Base-by-base conservation (phyloP, 164 flowering plant genomes). In the Aristolochia californica region DNA sequence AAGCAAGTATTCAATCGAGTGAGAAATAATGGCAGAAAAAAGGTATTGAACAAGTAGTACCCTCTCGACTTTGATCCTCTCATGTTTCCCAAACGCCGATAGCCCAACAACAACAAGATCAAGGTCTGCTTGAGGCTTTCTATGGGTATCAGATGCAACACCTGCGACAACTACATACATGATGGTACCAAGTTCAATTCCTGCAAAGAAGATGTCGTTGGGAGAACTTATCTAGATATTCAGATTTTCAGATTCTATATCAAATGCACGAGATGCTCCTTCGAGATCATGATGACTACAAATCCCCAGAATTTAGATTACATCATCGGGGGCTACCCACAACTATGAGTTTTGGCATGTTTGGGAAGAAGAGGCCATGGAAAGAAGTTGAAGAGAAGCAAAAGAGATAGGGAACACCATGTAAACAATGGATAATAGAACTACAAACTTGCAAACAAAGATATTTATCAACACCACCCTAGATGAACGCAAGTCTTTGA, bases 291-390 rank as follows among this genome's bases (percentile, higher is more conserved):
- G 0, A 83, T 82, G 61, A 88, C 83, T 73, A 91, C 98, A 1
- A 96, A 91, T 66, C 98, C 98, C 2, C 85, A 87, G 54, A 91
- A 91, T 66, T 87, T 97, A 18, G 97, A 91, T 63, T 88, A 91
- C 59, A 51, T 79, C 59, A 70, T 74, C 84, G 2, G 98, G 98
- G 23, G 98, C 98, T 38, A 64, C 80, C 2, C 74, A 97, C 27
- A 91, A 91, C 71, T 91, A 77, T 68, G 98, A 91, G 71, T 96
- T 95, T 50, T 91, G 98, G 98, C 93, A 96, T 55, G 82, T 77
- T 2, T 91, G 85, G 72, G 98, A 88, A 84, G 96, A 50, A 56
- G 61, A 34, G 5, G 98, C 87, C 0, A 72, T 73, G 20, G 85
- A 82, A 66, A 77, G 75, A 62, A 62, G 61, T 62, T 83, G 78